These are phyloP conservation scores for Flaveria bidentis DNA, from an alignment of 129 eudicot genomes.

Conservation along the genomic window DNA sequence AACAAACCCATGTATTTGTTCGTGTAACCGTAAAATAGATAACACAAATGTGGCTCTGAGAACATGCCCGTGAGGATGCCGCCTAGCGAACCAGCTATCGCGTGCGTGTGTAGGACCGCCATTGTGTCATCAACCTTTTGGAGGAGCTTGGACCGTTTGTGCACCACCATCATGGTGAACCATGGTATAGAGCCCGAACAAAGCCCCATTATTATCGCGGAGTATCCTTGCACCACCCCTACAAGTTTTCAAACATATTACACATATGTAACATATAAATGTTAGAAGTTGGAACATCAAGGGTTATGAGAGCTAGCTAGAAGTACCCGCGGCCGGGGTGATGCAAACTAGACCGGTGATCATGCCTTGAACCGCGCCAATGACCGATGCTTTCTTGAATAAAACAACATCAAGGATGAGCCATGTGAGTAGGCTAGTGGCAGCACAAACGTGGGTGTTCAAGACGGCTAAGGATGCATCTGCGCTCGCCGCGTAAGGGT, in stretches of 20 bases:
- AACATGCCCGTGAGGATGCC: slow-evolving; percentile 16
- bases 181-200: slow-evolving; percentile 13
- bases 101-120: slow-evolving; percentile 23
- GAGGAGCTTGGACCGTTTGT: slow-evolving; percentile 18
- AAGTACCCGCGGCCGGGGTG: slow-evolving; percentile 16
- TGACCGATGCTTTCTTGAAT: slow-evolving; percentile 15
- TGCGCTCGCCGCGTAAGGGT: slow-evolving; percentile 6
- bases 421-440: slow-evolving; percentile 19
- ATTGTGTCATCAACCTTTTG: slow-evolving; percentile 16
- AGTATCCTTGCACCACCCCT: slow-evolving; percentile 22
- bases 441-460: slow-evolving; percentile 18
- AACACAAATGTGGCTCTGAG: slow-evolving; percentile 13
- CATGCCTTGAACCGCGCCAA: slow-evolving; percentile 26
- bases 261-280: background rate
- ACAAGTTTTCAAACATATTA: background rate
- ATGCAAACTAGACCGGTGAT: slow-evolving; percentile 21
- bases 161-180: slow-evolving; percentile 24
- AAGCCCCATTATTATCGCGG: slow-evolving; percentile 15
- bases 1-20: slow-evolving; percentile 18
- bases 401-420: slow-evolving; percentile 18
- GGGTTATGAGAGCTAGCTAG: background rate
- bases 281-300: background rate
- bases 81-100: slow-evolving; percentile 13
- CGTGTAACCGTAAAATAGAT: background rate
- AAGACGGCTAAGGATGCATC: slow-evolving; percentile 26